These are phyloP conservation scores for Dictyostelium intermedium DNA, from an alignment of 78 protist genomes.

Conservation along the genomic window DNA sequence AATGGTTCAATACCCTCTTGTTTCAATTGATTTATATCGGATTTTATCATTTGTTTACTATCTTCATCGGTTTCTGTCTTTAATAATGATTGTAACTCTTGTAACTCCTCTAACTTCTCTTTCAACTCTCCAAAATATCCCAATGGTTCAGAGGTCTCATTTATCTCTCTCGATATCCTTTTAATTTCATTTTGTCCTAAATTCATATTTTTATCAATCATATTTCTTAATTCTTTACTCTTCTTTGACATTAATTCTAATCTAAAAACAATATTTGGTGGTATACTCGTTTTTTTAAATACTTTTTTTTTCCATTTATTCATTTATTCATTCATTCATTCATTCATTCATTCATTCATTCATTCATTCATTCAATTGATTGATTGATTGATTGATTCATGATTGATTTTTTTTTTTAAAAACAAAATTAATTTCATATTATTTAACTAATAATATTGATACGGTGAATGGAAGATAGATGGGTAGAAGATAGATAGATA, in stretches of 20 bases:
- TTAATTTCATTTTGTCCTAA: constrained; percentile 60
- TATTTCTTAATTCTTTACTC: neutral
- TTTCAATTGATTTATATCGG: neutral
- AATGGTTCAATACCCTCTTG: neutral
- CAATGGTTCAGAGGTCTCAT: constrained; percentile 1
- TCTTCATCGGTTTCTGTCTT: constrained; percentile 14
- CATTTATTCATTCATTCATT: too few relatives aligned
- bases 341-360: too few relatives aligned
- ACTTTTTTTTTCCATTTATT: neutral
- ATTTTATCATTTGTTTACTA: constrained; percentile 8
- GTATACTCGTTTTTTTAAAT: constrained; percentile 16
- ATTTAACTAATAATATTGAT: too few relatives aligned
- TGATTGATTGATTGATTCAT: too few relatives aligned
- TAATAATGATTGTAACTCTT: neutral
- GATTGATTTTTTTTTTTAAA: too few relatives aligned
- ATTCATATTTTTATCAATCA: neutral
- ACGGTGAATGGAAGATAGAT: too few relatives aligned
- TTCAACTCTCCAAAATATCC: neutral
- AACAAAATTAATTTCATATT: too few relatives aligned
- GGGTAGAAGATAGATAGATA: too few relatives aligned
- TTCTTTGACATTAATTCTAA: neutral
- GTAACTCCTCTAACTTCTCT: neutral
- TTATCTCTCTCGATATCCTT: constrained; percentile 19
- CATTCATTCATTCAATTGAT: too few relatives aligned
- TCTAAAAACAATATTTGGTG: neutral